phyloP scores from a whole-genome alignment of 169 alveolate species.

The Cryptosporidium sp. region DNA sequence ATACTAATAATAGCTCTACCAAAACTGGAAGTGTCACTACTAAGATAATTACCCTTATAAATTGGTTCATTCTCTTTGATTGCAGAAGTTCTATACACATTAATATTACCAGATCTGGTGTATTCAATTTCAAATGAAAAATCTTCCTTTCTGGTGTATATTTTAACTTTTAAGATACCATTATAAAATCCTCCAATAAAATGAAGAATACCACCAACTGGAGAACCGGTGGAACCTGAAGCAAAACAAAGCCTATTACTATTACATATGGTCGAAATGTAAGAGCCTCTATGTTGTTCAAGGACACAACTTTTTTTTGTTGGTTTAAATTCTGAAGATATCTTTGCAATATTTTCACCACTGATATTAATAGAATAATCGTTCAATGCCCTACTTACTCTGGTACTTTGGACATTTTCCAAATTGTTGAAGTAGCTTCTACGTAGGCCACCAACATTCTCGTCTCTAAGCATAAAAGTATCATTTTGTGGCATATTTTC shows the following conservation, averaged over 20 bases:
- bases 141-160: slow-evolving; percentile 10
- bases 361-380: slow-evolving; percentile 14
- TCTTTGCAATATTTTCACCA: slow-evolving; percentile 4
- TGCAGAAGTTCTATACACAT: slow-evolving; percentile 32
- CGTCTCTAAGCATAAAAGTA: slow-evolving; percentile 1
- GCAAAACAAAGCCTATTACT: slow-evolving; percentile 43
- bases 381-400: not conserved
- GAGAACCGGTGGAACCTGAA: slow-evolving; percentile 41
- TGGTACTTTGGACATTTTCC: slow-evolving; percentile 2
- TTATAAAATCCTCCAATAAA: slow-evolving; percentile 40
- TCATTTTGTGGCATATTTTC: not conserved
- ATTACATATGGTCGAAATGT: slow-evolving; percentile 32
- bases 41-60: slow-evolving; percentile 28
- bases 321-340: slow-evolving; percentile 48
- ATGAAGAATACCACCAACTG: slow-evolving; percentile 30
- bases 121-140: slow-evolving; percentile 26
- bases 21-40: not conserved
- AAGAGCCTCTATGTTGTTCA: slow-evolving; percentile 66
- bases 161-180: slow-evolving; percentile 1
- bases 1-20: slow-evolving; percentile 24
- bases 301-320: slow-evolving; percentile 23
- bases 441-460: slow-evolving; percentile 33
- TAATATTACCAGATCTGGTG: slow-evolving; percentile 30
- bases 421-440: slow-evolving; percentile 24
- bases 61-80: slow-evolving; percentile 24